Percentiles rank a stretch among this genome's conserved stretches.
phyloP scores from a whole-genome alignment of 495 filamentous ascomycete genomes.

The Usnea hakonensis region DNA sequence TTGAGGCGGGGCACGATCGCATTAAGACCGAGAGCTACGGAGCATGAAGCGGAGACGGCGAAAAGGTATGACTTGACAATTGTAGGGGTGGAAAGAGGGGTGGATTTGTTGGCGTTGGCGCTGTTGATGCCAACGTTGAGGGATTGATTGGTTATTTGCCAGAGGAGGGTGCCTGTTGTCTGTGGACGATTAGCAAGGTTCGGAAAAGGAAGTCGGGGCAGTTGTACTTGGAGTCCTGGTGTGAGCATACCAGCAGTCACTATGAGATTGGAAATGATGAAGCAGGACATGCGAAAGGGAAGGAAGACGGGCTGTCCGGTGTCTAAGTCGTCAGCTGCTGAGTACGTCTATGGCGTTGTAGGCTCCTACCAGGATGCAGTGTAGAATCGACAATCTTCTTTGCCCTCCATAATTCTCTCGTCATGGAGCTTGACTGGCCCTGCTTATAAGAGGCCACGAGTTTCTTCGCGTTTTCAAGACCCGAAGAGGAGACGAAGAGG shows the following conservation, averaged over 20 bases:
- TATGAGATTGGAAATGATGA: constrained; percentile 85
- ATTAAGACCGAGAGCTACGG: constrained; percentile 89
- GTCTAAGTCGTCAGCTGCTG: constrained; percentile 42
- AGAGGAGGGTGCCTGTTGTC: constrained; percentile 82
- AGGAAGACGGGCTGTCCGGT: constrained; percentile 87
- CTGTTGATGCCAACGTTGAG: constrained; percentile 97
- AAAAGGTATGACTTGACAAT: constrained; percentile 84
- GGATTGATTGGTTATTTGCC: constrained; percentile 95
- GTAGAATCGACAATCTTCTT: constrained; percentile 98
- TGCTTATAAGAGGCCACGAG: constrained; percentile 75
- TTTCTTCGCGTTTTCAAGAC: constrained; percentile 74
- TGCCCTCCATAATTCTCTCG: constrained; percentile 81
- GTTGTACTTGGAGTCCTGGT: constrained; percentile 60
- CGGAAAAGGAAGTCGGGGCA: not conserved
- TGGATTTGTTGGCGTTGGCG: constrained; percentile 95
- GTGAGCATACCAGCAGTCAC: constrained; percentile 99
- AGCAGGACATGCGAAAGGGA: constrained; percentile 95
- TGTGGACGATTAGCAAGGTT: constrained; percentile 29
- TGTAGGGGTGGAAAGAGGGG: constrained; percentile 68
- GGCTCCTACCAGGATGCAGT: constrained; percentile 71
- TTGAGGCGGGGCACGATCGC: constrained; percentile 78
- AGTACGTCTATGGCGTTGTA: not conserved
- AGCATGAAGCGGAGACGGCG: constrained; percentile 86
- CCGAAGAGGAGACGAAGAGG: constrained; percentile 62
- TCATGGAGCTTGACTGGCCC: constrained; percentile 68